phyloP scores from a whole-genome alignment of 768 basidiomycete genomes.

The Auriscalpium microsporum region DNA sequence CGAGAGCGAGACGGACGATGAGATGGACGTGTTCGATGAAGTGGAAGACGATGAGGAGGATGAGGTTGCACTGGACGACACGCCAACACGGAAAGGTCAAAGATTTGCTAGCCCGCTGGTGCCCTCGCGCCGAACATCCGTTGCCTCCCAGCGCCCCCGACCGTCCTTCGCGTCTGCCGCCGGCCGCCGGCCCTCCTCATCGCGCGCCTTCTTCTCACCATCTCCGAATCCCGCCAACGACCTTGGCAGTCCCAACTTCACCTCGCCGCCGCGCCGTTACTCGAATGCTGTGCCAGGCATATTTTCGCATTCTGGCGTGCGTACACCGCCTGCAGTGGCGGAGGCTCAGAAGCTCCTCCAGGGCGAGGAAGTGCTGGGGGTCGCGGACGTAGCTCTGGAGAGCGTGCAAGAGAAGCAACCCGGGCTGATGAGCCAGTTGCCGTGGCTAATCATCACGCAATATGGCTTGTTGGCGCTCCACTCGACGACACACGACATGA shows the following conservation, averaged over 20 bases:
- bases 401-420: slow-evolving; percentile 45
- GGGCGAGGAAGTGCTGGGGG: slow-evolving; percentile 23
- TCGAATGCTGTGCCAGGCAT: slow-evolving; percentile 63
- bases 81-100: slow-evolving; percentile 1
- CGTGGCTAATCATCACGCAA: slow-evolving; percentile 79
- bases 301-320: slow-evolving; percentile 77
- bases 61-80: neutral
- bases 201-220: neutral
- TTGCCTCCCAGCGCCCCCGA: slow-evolving; percentile 10
- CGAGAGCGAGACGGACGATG: slow-evolving; percentile 36
- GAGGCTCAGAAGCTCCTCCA: slow-evolving; percentile 59
- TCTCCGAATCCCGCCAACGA: too few relatives aligned
- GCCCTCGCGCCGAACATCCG: slow-evolving; percentile 6
- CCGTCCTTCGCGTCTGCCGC: slow-evolving; percentile 20
- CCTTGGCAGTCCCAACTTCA: neutral
- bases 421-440: slow-evolving; percentile 66
- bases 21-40: slow-evolving; percentile 24
- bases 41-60: slow-evolving; percentile 24
- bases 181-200: neutral
- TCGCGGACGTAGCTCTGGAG: slow-evolving; percentile 28
- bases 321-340: slow-evolving; percentile 64
- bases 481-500: slow-evolving; percentile 82
- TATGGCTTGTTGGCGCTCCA: slow-evolving; percentile 87
- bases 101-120: neutral
- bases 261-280: slow-evolving; percentile 40